Conservation (phyloP, 441 rosid genomes). For the Adansonia rubrostipa region DNA sequence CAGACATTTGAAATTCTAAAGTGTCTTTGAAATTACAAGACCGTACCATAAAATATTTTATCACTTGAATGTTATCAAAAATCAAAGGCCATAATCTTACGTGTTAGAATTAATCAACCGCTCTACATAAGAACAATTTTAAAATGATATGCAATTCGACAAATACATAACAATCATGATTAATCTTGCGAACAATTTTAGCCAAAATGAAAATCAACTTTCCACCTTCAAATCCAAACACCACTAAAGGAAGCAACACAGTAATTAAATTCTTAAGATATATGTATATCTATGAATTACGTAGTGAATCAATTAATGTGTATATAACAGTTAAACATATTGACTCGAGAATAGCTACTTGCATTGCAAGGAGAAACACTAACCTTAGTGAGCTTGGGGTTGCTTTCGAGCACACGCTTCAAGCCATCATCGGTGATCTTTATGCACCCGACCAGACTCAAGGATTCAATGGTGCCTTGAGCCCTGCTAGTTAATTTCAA, state of each 20-base stretch:
- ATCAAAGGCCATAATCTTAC: too few relatives aligned
- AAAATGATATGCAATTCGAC: neutral
- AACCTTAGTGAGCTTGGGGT: constrained; percentile 52
- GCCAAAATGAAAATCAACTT: neutral
- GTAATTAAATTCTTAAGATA: neutral
- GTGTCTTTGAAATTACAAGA: too few relatives aligned
- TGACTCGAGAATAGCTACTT: neutral
- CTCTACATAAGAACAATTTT: neutral
- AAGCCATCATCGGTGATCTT: constrained; percentile 50
- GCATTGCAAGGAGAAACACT: neutral
- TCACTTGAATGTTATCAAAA: neutral
- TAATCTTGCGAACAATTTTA: neutral
- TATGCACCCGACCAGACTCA: constrained; percentile 48
- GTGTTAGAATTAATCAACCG: neutral
- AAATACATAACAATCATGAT: neutral
- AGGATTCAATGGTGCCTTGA: constrained; percentile 45
- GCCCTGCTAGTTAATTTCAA: constrained; percentile 46
- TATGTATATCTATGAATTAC: neutral
- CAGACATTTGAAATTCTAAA: too few relatives aligned
- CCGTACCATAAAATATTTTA: too few relatives aligned
- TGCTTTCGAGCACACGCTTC: constrained; percentile 46
- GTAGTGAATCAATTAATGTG: neutral
- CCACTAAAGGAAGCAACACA: neutral
- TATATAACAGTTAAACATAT: neutral
- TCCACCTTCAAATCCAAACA: neutral